Evolutionary conservation across 129 eudicot species (phyloP), one percentile per base, ranked within the genome.

Genomic region (sunflower (Helianthus annuus)): DNA sequence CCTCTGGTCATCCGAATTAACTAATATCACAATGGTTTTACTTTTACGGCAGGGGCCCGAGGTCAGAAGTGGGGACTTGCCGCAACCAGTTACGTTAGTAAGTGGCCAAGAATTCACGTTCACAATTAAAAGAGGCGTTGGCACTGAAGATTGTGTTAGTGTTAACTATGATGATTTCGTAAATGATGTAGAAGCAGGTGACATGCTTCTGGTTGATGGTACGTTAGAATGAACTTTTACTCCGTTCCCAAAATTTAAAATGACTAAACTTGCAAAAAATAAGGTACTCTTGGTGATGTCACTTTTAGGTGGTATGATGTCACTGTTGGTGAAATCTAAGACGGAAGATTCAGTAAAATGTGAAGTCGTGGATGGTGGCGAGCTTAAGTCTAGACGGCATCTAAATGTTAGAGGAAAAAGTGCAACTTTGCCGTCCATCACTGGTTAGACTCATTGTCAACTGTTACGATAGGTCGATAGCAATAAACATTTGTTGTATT

Each of bases 201-300:
- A 94, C 87, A 94, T 87, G 98, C 97, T 94, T 75, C 96, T 94
- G 40, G 98, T 94, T 67, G 98, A 94, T 83, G 97, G 98, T 94
- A 88, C 48, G 84, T 69, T 29, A 60, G 36, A 27, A 1, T 66
- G 42, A 57, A 10, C 63, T 52, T 38, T 51, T 32, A 38, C 42
- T 32, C 24, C 1, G 12, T 34, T 5, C 63, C 74, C n/a, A 16
- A 34, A 27, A 16, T 66, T 68, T 60, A n/a, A 36, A 24, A 57
- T 40, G 39, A 59, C 59, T 51, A 27, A 48, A 68, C 58, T 19
- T 24, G 44, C 24, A 68, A 48, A 27, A 48, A 60, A 44, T 22
- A 38, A 1, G 10, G 71, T 64, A 46, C 46, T 4, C 32, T 27
- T 27, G 32, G 32, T 27, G 32, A 27, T 27, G 77, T 51, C 56